phyloP scores from a whole-genome alignment of 495 filamentous ascomycete species.

The Penicillium pancosmium region DNA sequence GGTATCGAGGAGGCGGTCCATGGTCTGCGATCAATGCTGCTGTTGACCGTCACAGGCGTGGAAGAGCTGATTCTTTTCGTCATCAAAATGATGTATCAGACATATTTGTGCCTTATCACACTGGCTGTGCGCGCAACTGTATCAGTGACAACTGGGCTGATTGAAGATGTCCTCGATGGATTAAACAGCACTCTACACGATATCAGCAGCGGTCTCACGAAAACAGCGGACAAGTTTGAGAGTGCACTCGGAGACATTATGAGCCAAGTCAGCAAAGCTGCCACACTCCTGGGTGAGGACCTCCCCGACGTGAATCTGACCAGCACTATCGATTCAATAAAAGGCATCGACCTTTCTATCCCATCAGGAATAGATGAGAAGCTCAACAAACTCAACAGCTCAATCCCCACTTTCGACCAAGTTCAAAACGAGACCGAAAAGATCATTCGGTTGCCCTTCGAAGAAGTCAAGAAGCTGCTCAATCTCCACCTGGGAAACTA shows the following conservation, averaged over 20 bases:
- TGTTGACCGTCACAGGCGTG: conserved; percentile 76
- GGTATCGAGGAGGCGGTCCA: conserved; percentile 77
- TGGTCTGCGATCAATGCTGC: conserved; percentile 73
- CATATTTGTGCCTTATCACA: conserved; percentile 84
- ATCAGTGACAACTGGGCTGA: conserved; percentile 65
- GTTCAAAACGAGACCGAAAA: conserved; percentile 76
- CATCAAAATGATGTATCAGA: conserved; percentile 84
- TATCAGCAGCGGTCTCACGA: conserved; percentile 64
- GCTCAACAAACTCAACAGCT: conserved; percentile 68
- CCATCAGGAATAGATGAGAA: conserved; percentile 63
- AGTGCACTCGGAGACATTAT: conserved; percentile 62
- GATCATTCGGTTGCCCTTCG: conserved; percentile 76
- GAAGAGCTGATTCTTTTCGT: conserved; percentile 88
- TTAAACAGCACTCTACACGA: conserved; percentile 72
- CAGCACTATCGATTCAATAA: conserved; percentile 61
- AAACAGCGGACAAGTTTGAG: conserved; percentile 58
- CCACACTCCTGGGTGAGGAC: conserved; percentile 33
- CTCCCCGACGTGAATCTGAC: conserved; percentile 63
- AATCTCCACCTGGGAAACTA: conserved; percentile 68
- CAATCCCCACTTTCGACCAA: conserved; percentile 80
- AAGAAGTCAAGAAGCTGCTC: conserved; percentile 69
- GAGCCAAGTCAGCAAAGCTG: conserved; percentile 41
- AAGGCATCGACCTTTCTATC: conserved; percentile 61
- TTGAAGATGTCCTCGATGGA: conserved; percentile 69
- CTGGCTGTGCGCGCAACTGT: conserved; percentile 78